These are phyloP conservation scores for Pyrenula aspistea DNA, from an alignment of 495 filamentous ascomycete species.

Conservation along the genomic window DNA sequence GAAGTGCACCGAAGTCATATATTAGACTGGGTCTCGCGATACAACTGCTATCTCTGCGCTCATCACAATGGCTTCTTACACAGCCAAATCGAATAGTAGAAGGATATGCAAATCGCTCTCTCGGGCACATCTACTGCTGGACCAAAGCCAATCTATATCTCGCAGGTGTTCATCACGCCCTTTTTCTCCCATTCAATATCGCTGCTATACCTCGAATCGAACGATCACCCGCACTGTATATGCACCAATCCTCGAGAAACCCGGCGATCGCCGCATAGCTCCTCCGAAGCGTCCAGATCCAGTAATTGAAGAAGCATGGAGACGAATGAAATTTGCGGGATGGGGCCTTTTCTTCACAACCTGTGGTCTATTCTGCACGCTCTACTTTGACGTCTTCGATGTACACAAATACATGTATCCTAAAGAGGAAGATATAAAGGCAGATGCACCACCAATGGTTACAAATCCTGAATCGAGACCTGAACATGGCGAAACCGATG, in stretches of 20 bases:
- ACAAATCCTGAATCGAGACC: neutral
- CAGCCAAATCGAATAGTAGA: too few relatives aligned
- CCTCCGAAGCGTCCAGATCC: neutral
- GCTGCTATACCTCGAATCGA: neutral
- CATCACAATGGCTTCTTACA: too few relatives aligned
- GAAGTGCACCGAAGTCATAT: too few relatives aligned
- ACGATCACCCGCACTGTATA: neutral
- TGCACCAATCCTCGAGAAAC: neutral
- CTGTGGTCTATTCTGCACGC: neutral
- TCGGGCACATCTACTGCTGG: neutral
- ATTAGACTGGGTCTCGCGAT: too few relatives aligned
- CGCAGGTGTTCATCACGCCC: neutral
- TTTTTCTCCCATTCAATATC: neutral
- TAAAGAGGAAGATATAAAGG: neutral
- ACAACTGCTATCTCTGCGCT: too few relatives aligned
- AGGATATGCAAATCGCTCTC: neutral
- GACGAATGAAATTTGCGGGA: neutral
- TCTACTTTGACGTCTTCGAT: neutral
- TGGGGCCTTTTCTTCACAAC: neutral
- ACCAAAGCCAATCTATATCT: neutral
- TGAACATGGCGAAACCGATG: conserved; percentile 43
- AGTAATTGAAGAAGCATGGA: neutral
- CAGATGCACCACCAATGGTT: neutral
- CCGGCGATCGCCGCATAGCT: neutral
- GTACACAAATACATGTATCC: neutral